Evolutionary conservation across 176 grass and related monocot species (phyloP).

Genomic region (Carex cristatella): DNA sequence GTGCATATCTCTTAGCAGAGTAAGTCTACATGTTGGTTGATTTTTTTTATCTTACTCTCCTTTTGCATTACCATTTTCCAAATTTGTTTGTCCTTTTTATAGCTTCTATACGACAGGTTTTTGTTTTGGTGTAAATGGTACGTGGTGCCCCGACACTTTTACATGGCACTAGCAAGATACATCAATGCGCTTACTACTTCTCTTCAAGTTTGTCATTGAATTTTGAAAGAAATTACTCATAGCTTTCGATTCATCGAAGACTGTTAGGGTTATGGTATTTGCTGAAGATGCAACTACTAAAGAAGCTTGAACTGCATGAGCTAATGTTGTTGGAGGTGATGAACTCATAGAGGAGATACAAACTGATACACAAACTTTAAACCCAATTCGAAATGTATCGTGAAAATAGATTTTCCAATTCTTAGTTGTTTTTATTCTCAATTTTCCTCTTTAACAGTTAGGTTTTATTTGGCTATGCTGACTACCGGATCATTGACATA

Average conservation of each 20-base stretch:
- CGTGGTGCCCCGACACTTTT: background rate
- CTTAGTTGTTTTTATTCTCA: background rate
- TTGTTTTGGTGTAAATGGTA: too few relatives aligned
- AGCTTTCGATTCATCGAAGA: slow-evolving; percentile 26
- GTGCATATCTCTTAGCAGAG: too few relatives aligned
- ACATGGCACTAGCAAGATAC: too few relatives aligned
- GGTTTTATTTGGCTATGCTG: background rate
- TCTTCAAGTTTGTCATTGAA: background rate
- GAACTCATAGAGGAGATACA: slow-evolving; percentile 78
- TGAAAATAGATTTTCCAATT: background rate
- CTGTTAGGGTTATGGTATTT: slow-evolving; percentile 90
- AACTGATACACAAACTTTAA: slow-evolving; percentile 28
- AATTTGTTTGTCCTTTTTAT: too few relatives aligned
- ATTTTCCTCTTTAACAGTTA: background rate
- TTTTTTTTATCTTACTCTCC: too few relatives aligned
- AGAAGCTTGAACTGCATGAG: slow-evolving; percentile 69
- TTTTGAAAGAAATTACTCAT: background rate
- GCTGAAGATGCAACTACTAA: slow-evolving; percentile 21
- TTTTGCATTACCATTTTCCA: too few relatives aligned
- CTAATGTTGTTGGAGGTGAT: slow-evolving; percentile 74
- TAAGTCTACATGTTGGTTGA: too few relatives aligned
- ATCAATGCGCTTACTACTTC: background rate
- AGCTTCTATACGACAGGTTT: too few relatives aligned
- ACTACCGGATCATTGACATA: background rate
- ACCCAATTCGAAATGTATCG: background rate